A percentile compares a stretch with the other conserved stretches of the same genome.
phyloP scores from a whole-genome alignment of 306 rosid species.

The Citrullus amarus region DNA sequence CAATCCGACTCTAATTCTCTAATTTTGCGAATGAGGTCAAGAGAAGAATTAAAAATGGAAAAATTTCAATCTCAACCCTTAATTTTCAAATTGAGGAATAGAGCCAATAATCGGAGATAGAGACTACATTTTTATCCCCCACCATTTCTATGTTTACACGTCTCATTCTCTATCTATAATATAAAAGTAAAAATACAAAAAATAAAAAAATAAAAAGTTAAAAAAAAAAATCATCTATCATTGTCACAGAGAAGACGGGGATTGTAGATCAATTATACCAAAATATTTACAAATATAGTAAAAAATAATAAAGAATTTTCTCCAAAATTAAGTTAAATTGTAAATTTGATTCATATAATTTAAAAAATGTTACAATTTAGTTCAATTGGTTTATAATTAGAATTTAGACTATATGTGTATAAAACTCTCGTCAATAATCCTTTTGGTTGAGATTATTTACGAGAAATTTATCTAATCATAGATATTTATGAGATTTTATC shows the following conservation, averaged over 20 bases:
- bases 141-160: neutral
- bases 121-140: neutral
- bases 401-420: no score
- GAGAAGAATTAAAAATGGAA: neutral
- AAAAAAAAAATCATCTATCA: neutral
- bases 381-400: no score
- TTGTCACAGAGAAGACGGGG: neutral
- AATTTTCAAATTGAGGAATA: neutral
- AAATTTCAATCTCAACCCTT: neutral
- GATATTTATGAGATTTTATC: no score
- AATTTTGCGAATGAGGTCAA: neutral
- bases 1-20: neutral
- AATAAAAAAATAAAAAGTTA: no score
- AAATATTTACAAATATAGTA: no score
- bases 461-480: no score
- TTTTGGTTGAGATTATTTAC: no score
- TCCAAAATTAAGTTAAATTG: no score
- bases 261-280: neutral
- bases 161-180: neutral
- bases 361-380: no score
- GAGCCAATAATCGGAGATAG: neutral
- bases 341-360: no score
- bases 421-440: no score
- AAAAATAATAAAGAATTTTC: neutral
- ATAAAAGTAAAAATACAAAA: no score